Base-by-base conservation (phyloP, 225 moss, liverwort and hornwort genomes). In the Rhytidiadelphus loreus region DNA sequence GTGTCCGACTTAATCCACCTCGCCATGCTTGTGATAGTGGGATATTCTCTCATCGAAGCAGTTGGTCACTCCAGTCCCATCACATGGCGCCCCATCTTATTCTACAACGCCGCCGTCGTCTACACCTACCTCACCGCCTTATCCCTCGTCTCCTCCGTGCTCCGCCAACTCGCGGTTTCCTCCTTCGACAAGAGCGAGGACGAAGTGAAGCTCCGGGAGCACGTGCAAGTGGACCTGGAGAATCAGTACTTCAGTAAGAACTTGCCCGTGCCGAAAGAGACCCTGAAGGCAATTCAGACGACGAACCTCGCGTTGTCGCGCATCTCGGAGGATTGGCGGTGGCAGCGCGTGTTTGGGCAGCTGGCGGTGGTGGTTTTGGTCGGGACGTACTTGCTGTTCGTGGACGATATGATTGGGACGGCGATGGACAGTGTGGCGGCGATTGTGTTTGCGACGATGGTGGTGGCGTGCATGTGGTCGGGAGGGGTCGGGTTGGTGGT, bases 321-420 rank as follows among this genome's bases (percentile, higher is more conserved):
- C 20, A 85, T 91, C 60, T 87, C 84, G 17, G 87, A 89, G 14
- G 89, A 89, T 61, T 89, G 91, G 91, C 74, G 87, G 15, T 91
- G 89, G 89, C 89, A 91, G 77, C 73, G 87, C 20, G 87, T 89
- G 24, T 87, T 89, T 30, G 89, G 89, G 16, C 87, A 91, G n/a
- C n/a, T 89, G 60, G 87, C 89, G 44, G 87, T 82, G 66, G 16
- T 89, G 44, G 46, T 89, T 68, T 80, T 89, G 74, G 74, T 82
- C 2, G 89, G 89, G 33, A 91, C 89, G 28, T 89, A 91, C 85
- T 26, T 87, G 57, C 44, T 12, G 59, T 91, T 91, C 64, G 91
- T 89, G 29, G 91, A 89, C 75, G 85, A 89, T 18, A 76, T 33
- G 23, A 30, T 24, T 12, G 85, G 87, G 35, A 29, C 84, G 30